These are phyloP conservation scores for Anacardium occidentale DNA, from an alignment of 345 rosid genomes.

Conservation along the genomic window DNA sequence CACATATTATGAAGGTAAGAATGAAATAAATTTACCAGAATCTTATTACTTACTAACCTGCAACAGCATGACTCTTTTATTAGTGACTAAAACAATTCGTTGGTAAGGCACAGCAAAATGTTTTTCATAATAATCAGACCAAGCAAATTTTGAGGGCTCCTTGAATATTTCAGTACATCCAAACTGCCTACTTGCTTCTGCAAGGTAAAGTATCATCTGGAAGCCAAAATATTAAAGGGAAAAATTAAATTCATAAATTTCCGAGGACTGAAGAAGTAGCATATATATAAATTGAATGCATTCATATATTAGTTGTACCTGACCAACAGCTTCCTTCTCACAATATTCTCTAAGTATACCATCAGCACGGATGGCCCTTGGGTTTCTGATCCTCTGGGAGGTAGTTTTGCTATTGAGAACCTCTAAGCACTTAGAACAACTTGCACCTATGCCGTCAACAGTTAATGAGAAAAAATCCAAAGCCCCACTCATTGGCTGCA, in stretches of 20 bases:
- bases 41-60: conserved; percentile 51
- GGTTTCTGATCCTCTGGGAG: conserved; percentile 78
- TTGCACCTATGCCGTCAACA: conserved; percentile 92
- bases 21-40: not conserved
- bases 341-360: conserved; percentile 74
- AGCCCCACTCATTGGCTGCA: conserved; percentile 96
- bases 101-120: conserved; percentile 77
- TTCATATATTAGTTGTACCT: conserved; percentile 42
- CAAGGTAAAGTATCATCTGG: conserved; percentile 90
- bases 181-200: conserved; percentile 82
- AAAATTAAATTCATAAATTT: conserved; percentile 7
- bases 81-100: conserved; percentile 77
- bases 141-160: conserved; percentile 93
- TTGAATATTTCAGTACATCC: conserved; percentile 91
- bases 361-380: conserved; percentile 80
- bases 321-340: conserved; percentile 91
- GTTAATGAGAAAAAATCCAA: conserved; percentile 93
- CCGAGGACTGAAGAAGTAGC: conserved; percentile 3
- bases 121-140: conserved; percentile 82
- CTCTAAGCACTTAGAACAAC: conserved; percentile 88
- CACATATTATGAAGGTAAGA: not conserved
- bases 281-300: not conserved
- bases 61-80: conserved; percentile 76
- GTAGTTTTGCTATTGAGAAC: conserved; percentile 60
- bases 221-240: conserved; percentile 24